These are phyloP conservation scores for Botrytis galanthina DNA, from an alignment of 2,329 filamentous ascomycete genomes.

Conservation along the genomic window DNA sequence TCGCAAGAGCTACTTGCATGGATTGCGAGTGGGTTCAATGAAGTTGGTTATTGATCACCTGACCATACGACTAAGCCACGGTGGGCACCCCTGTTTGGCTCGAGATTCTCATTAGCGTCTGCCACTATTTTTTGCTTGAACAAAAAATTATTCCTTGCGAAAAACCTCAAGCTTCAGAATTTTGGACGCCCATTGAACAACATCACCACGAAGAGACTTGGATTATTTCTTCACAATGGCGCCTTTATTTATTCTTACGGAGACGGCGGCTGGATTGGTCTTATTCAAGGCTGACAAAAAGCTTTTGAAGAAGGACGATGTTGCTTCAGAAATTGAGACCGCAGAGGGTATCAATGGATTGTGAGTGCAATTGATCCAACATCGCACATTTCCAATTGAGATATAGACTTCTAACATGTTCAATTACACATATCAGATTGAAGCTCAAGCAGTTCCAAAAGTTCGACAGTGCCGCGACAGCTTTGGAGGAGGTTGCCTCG, in stretches of 20 bases:
- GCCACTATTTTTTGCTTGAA: conserved; percentile 23
- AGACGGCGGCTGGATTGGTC: conserved; percentile 86
- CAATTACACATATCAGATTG: conserved; percentile 52
- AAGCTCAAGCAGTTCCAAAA: conserved; percentile 98
- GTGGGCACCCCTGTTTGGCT: background rate
- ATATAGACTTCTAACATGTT: conserved; percentile 27
- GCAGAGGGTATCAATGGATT: conserved; percentile 84
- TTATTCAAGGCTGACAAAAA: conserved; percentile 99
- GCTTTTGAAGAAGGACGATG: conserved; percentile 82
- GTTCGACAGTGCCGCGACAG: conserved; percentile 89
- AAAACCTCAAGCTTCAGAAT: conserved; percentile 25
- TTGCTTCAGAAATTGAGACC: conserved; percentile 70
- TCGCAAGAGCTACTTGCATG: conserved; percentile 15
- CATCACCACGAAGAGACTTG: conserved; percentile 22
- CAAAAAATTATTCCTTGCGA: conserved; percentile 30
- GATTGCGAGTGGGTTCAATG: conserved; percentile 7
- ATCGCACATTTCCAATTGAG: conserved; percentile 14
- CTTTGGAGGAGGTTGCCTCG: conserved; percentile 84
- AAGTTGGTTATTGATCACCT: conserved; percentile 18
- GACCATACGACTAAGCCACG: conserved; percentile 18
- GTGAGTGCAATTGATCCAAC: conserved; percentile 52
- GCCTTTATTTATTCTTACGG: conserved; percentile 80
- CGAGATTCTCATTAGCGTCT: conserved; percentile 24
- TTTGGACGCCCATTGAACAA: conserved; percentile 21
- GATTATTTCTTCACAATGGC: conserved; percentile 58